A percentile compares a stretch with the other conserved stretches of the same genome.
Evolutionary conservation across 2,329 filamentous ascomycete species (phyloP).

Genomic region (Taxawa tesnikishii): DNA sequence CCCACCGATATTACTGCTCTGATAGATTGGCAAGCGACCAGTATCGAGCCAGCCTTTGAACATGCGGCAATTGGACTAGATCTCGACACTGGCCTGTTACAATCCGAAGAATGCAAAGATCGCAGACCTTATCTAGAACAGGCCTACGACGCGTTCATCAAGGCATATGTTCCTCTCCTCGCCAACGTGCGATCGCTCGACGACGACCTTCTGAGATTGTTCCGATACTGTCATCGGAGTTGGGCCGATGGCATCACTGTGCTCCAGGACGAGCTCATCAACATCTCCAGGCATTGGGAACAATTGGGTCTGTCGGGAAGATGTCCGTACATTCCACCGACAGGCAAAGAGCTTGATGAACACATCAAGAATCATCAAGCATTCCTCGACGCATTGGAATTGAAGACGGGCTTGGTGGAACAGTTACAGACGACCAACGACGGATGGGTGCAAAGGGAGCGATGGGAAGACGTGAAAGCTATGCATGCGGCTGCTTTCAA

Average conservation of each 20-base stretch:
- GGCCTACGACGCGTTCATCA: slow-evolving; percentile 2
- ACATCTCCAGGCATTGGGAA: slow-evolving; percentile 3
- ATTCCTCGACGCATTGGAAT: slow-evolving; percentile 1
- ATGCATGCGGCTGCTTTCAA: slow-evolving; percentile 2
- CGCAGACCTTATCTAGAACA: too few relatives aligned
- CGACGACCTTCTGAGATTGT: slow-evolving; percentile 4
- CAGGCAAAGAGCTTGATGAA: slow-evolving; percentile 2
- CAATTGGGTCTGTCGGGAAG: slow-evolving; percentile 1
- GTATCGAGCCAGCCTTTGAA: too few relatives aligned
- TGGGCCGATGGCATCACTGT: slow-evolving; percentile 4
- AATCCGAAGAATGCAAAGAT: too few relatives aligned
- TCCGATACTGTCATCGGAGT: slow-evolving; percentile 5
- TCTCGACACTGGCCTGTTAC: too few relatives aligned
- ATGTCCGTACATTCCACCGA: slow-evolving; percentile 5
- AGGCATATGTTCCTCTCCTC: slow-evolving; percentile 2
- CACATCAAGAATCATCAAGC: slow-evolving; percentile 1
- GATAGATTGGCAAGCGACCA: too few relatives aligned
- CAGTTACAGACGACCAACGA: slow-evolving; percentile 3
- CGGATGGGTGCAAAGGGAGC: slow-evolving; percentile 4
- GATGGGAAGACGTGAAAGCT: slow-evolving; percentile 3
- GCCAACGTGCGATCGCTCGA: slow-evolving; percentile 2
- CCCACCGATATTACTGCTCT: too few relatives aligned
- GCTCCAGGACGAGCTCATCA: slow-evolving; percentile 4
- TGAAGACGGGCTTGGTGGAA: slow-evolving; percentile 3
- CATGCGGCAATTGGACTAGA: too few relatives aligned